Conservation (phyloP, 306 rosid species). For the Cyamopsis tetragonoloba region DNA sequence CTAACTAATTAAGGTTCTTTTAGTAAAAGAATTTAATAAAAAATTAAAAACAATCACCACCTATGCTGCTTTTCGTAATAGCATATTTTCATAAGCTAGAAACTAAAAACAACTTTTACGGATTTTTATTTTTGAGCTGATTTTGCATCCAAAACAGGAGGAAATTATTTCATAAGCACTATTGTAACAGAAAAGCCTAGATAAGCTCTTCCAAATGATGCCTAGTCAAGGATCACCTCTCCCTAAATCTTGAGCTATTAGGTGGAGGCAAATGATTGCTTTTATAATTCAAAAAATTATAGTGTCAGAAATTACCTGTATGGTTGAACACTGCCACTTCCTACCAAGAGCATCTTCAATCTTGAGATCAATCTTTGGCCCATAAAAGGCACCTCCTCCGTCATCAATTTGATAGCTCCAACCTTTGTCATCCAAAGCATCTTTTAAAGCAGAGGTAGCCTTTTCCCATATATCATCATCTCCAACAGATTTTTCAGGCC, state of each 20-base stretch:
- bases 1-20: background rate
- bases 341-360: slow-evolving; percentile 99
- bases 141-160: background rate
- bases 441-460: slow-evolving; percentile 82
- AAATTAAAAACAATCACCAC: background rate
- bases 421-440: slow-evolving; percentile 89
- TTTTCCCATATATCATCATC: slow-evolving; percentile 81
- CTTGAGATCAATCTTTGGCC: slow-evolving; percentile 97
- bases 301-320: slow-evolving; percentile 61
- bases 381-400: slow-evolving; percentile 98
- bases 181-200: background rate
- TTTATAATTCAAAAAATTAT: slow-evolving; percentile 11
- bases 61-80: background rate
- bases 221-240: background rate
- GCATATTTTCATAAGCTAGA: background rate
- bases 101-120: background rate
- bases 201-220: slow-evolving; percentile 3
- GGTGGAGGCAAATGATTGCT: background rate
- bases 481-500: slow-evolving; percentile 92
- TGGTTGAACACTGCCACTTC: slow-evolving; percentile 99
- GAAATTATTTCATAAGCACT: background rate
- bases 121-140: background rate
- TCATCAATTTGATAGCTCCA: slow-evolving; percentile 91
- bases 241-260: background rate
- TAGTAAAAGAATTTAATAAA: background rate